Base-by-base conservation (phyloP, 2,329 filamentous ascomycete species). In the Xylaria sp. region DNA sequence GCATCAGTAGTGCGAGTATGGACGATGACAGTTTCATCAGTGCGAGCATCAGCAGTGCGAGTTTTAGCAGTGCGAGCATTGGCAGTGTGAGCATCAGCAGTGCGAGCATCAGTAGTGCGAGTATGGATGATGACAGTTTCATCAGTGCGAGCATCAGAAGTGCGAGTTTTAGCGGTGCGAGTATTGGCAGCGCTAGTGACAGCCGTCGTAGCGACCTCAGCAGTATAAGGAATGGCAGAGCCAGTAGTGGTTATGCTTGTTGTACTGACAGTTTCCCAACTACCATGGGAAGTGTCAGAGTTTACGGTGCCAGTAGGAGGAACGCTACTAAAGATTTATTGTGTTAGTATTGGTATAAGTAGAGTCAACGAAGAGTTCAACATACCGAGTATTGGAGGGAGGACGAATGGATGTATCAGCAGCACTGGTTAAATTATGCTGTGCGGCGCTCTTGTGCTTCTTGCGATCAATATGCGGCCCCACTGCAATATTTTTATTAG, bases 401-500 rank as follows among this genome's bases (percentile, higher is more conserved):
- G 31, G 13, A 35, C 13, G 31, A 13, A 35, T 13, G 31, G 31
- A 7, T 7, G 31, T 35, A 7, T 13, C 31, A 13, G 7, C 31
- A 7, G 31, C 31, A 35, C 13, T 35, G 13, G n/a, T n/a, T n/a
- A n/a, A n/a, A n/a, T n/a, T n/a, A n/a, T 87, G 81, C 66, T 88
- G 83, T 70, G 85, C 87, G 51, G 78, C 79, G 71, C 80, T 87
- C 77, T 83, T 87, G 77, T 83, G 77, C 74, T 88, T 84, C 70
- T 88, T 88, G 31, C 88, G 86, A 87, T 67, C 54, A 48, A 70
- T 62, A 29, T 70, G 68, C 2, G 93, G 93, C 0, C 93, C 93
- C 77, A 94, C 56, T 58, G 15, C 8, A 35, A 19, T 46, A 13
- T 46, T 44, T 27, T 17, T 8, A 33, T 64, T 19, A 64, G 62